phyloP scores from a whole-genome alignment of 176 grass and related monocot species.

The Zoysia japonica region DNA sequence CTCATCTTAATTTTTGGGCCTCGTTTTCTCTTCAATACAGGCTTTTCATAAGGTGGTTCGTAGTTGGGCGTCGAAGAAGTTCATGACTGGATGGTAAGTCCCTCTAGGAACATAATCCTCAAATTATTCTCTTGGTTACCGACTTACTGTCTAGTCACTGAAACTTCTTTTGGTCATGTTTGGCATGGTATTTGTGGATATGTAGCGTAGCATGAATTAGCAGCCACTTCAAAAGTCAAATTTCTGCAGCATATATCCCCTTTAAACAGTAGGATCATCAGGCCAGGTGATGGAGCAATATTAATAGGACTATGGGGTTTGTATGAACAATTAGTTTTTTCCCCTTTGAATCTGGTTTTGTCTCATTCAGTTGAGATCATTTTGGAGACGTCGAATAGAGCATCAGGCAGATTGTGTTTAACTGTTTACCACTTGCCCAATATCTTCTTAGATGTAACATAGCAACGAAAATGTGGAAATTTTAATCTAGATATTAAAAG shows the following conservation, averaged over 20 bases:
- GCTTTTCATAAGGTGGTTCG: slow-evolving; percentile 89
- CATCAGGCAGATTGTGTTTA: background rate
- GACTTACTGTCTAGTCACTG: slow-evolving; percentile 1
- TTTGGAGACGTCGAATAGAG: background rate
- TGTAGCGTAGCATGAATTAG: background rate
- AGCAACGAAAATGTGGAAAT: slow-evolving; percentile 5
- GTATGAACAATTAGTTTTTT: background rate
- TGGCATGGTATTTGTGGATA: background rate
- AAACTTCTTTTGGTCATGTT: background rate
- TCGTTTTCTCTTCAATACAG: slow-evolving; percentile 43
- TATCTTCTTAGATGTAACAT: slow-evolving; percentile 4
- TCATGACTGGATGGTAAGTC: slow-evolving; percentile 88
- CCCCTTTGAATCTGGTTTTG: background rate
- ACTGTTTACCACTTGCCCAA: background rate
- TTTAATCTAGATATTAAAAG: background rate
- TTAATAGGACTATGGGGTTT: background rate
- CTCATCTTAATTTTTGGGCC: background rate
- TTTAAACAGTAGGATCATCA: background rate
- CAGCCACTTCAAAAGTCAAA: slow-evolving; percentile 15
- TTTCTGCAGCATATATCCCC: background rate
- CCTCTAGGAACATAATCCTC: slow-evolving; percentile 9
- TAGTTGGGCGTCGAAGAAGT: slow-evolving; percentile 95
- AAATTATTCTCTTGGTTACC: background rate
- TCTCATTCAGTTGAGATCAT: background rate
- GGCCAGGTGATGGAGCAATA: background rate